These are phyloP conservation scores for Arthroderma uncinatum DNA, from an alignment of 2,329 filamentous ascomycete genomes.

Conservation along the genomic window DNA sequence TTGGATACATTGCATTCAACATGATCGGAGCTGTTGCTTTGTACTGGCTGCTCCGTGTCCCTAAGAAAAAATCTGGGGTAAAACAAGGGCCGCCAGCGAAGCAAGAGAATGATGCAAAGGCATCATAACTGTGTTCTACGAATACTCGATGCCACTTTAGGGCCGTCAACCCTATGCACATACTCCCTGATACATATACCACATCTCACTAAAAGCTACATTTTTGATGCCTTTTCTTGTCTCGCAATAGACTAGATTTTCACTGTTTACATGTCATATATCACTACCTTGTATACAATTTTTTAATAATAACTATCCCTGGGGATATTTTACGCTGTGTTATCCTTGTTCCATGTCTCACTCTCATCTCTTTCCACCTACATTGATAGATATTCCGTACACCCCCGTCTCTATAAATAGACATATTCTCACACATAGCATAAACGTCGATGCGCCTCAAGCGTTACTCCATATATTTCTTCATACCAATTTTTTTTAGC, in stretches of 20 bases:
- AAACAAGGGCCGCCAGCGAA: background rate
- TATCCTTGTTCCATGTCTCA: background rate
- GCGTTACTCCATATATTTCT: background rate
- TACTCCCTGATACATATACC: background rate
- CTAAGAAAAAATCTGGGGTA: conserved; percentile 21
- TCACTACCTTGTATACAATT: background rate
- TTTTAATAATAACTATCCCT: background rate
- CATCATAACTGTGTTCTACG: background rate
- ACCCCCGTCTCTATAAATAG: background rate
- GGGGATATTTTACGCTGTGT: background rate
- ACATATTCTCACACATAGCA: too few relatives aligned
- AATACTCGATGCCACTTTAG: background rate
- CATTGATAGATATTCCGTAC: too few relatives aligned
- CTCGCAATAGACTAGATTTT: background rate
- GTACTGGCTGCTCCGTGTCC: conserved; percentile 54
- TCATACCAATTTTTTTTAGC: too few relatives aligned
- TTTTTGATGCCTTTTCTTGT: background rate
- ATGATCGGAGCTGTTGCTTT: conserved; percentile 46
- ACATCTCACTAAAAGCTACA: background rate
- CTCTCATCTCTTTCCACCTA: background rate
- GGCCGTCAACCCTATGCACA: background rate
- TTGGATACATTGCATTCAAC: conserved; percentile 56
- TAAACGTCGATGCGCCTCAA: background rate
- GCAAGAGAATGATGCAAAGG: conserved; percentile 11
- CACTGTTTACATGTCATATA: background rate